A percentile compares a stretch with the other conserved stretches of the same genome.
These are phyloP conservation scores for Terfezia boudieri DNA, from an alignment of 495 filamentous ascomycete species.

Conservation along the genomic window DNA sequence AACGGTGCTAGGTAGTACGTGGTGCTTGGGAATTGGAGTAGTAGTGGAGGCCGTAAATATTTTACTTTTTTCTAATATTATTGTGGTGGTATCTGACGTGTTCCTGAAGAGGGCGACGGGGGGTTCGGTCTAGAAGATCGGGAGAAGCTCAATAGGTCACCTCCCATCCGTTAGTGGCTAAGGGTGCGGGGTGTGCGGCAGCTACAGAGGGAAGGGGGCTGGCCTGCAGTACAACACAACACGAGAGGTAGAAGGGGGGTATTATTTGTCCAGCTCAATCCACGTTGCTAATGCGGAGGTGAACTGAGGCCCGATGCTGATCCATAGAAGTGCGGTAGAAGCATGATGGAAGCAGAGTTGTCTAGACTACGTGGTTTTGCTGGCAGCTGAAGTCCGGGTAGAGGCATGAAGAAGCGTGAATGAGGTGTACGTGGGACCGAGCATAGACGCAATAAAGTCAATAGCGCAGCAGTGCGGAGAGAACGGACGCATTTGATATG, in stretches of 20 bases:
- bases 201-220: neutral
- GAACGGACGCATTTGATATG: too few species aligned
- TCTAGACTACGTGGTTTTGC: too few species aligned
- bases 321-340: too few species aligned
- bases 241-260: neutral
- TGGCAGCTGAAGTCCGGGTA: too few species aligned
- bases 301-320: too few species aligned
- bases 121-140: neutral
- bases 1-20: slow-evolving; percentile 45
- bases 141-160: neutral
- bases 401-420: too few species aligned
- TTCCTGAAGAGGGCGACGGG: neutral
- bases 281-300: neutral
- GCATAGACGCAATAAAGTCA: too few species aligned
- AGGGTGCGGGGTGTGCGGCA: neutral
- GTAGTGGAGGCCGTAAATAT: neutral
- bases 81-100: neutral
- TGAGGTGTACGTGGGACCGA: too few species aligned
- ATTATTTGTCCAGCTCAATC: neutral
- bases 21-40: neutral
- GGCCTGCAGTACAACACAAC: too few species aligned
- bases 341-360: too few species aligned
- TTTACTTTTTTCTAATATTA: neutral
- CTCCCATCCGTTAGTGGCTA: neutral
- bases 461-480: too few species aligned